Evolutionary conservation across 1,139 yeast species (phyloP).

Genomic region (Ogataea hybrid): DNA sequence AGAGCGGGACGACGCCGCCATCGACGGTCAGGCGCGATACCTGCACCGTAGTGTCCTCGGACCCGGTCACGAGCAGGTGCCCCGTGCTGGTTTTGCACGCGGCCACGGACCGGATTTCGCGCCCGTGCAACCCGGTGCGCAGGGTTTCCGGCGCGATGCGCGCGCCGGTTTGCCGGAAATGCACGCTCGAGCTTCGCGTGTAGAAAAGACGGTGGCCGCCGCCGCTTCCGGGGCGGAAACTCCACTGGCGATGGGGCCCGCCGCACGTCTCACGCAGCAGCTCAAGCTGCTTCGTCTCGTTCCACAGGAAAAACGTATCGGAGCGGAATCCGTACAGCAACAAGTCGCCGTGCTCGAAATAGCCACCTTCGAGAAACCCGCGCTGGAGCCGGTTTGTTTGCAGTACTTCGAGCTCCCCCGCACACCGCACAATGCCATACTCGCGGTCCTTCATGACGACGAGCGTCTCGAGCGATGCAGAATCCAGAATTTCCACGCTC

Average conservation of each 20-base stretch:
- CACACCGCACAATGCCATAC: constrained; percentile 39
- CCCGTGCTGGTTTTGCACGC: constrained; percentile 30
- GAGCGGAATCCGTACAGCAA: constrained; percentile 81
- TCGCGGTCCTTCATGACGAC: constrained; percentile 66
- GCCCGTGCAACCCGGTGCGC: constrained; percentile 76
- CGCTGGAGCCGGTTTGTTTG: constrained; percentile 65
- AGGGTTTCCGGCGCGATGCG: constrained; percentile 31
- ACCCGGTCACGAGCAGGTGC: constrained; percentile 62
- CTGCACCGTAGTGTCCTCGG: constrained; percentile 83
- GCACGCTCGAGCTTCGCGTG: constrained; percentile 52
- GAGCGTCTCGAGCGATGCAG: constrained; percentile 31
- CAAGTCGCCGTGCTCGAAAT: constrained; percentile 43
- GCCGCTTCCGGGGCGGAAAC: constrained; percentile 35
- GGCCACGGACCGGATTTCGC: constrained; percentile 75
- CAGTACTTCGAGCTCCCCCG: constrained; percentile 35
- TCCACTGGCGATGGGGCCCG: constrained; percentile 89
- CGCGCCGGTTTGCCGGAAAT: constrained; percentile 29
- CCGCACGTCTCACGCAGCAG: constrained; percentile 77
- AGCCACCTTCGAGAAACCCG: constrained; percentile 80
- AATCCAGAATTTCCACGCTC: constrained; percentile 42
- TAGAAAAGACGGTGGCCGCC: constrained; percentile 39
- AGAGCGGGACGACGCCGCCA: constrained; percentile 46
- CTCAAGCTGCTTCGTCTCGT: constrained; percentile 76
- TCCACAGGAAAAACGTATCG: constrained; percentile 75
- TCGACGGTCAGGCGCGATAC: constrained; percentile 44